These are phyloP conservation scores for Mortierella sp. DNA, from an alignment of 371 early-diverging fungal species.

Conservation along the genomic window DNA sequence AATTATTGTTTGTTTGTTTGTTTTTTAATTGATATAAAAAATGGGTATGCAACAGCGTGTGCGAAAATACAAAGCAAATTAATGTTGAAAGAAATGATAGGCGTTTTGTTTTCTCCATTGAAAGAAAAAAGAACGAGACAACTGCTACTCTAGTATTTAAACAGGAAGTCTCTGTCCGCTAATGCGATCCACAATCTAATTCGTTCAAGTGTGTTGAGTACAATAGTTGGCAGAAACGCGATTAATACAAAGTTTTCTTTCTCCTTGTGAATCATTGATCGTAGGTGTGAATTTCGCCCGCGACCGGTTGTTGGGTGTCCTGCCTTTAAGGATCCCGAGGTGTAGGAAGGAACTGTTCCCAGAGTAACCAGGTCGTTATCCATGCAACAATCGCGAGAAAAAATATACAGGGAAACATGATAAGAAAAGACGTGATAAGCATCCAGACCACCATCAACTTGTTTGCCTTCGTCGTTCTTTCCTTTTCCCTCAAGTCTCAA, in stretches of 20 bases:
- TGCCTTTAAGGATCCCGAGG: constrained; percentile 30
- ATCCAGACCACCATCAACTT: neutral
- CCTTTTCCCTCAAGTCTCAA: neutral
- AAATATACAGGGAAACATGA: neutral
- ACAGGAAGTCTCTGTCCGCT: constrained; percentile 51
- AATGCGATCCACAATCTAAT: constrained; percentile 50
- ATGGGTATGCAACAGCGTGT: constrained; percentile 5
- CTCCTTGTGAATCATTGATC: neutral
- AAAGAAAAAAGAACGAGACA: too few relatives aligned
- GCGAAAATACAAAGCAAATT: constrained; percentile 2
- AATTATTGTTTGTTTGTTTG: neutral
- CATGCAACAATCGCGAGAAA: neutral
- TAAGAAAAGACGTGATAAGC: constrained; percentile 5
- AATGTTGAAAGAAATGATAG: neutral
- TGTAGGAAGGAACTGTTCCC: constrained; percentile 36
- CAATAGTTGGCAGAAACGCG: neutral
- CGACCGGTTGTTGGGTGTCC: neutral
- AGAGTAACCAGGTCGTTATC: neutral
- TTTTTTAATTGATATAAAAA: neutral
- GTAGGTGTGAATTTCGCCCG: neutral
- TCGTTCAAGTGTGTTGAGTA: neutral
- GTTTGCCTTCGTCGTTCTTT: neutral
- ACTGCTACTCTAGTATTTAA: constrained; percentile 8
- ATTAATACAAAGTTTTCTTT: neutral
- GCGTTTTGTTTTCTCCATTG: neutral